Evolutionary conservation across 208 protist species (phyloP), one percentile per base, ranked within the genome.

Genomic region (Lotmaria passim): DNA sequence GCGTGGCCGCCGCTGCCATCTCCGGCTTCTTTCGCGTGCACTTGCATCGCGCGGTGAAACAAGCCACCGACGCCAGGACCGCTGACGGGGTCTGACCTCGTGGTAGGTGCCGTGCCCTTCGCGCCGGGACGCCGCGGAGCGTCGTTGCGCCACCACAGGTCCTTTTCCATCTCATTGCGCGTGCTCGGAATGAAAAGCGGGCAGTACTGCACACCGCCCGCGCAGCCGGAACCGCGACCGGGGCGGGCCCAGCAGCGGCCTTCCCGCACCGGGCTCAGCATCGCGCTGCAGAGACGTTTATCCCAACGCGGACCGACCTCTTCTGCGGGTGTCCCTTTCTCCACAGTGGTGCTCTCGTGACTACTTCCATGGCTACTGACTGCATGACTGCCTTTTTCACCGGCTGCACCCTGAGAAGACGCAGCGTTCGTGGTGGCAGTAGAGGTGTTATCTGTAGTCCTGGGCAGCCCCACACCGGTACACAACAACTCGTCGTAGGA

Each of bases 141-240:
- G 36, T 87, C 85, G 69, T 85, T 87, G 48, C 89, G 75, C 89
- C 89, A 94, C 53, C 86, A 94, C 36, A 92, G 47, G 31, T 92
- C 84, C 23, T 70, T 56, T 61, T 87, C 84, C 21, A 94, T 48
- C 55, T 80, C 69, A 58, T 78, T 77, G 26, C 59, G 51, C 15
- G 51, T 77, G 56, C 63, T 83, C 1, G 83, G 78, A 28, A 90
- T 62, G 50, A 79, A 50, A 26, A 94, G 74, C 0, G 87, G 85
- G 26, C 70, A 69, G 69, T 81, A 90, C 75, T 89, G 83, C 48
- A 90, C 83, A 0, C 81, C 84, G 26, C 76, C 77, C 6, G 47
- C 76, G n/a, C 56, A 66, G 28, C 60, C 76, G 33, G 52, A 33
- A 34, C 59, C 65, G 26, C 79, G 74, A n/a, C 60, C 51, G 2